Percentiles rank a stretch among this genome's conserved stretches.
phyloP scores from a whole-genome alignment of 2,329 filamentous ascomycete genomes.

The Thyridium curvatum region DNA sequence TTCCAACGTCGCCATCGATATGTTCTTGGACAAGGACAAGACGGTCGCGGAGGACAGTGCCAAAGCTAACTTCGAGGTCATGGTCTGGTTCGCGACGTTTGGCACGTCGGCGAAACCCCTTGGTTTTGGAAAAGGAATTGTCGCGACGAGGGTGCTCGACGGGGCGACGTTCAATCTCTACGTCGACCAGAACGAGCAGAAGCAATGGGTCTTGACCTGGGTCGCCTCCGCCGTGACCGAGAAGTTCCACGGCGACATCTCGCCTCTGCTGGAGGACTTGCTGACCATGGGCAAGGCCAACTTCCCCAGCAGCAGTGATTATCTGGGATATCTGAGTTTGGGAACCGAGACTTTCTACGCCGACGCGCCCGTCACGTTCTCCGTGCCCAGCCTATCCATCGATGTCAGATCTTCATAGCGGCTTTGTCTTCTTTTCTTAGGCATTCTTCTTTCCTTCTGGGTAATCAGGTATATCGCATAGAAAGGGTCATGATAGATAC shows the following conservation, averaged over 20 bases:
- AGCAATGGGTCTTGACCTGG: conserved; percentile 46
- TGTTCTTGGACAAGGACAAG: conserved; percentile 46
- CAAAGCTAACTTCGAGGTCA: conserved; percentile 44
- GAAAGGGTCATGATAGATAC: too few species aligned
- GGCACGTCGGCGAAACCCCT: conserved; percentile 41
- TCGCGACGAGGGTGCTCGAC: conserved; percentile 28
- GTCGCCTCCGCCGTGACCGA: conserved; percentile 25
- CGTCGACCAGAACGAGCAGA: conserved; percentile 27
- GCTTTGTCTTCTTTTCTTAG: too few species aligned
- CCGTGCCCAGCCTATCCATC: conserved; percentile 30
- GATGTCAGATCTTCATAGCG: conserved; percentile 11
- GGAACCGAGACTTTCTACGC: conserved; percentile 43
- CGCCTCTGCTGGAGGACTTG: conserved; percentile 34
- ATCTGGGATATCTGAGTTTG: conserved; percentile 45
- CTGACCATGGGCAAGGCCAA: conserved; percentile 21
- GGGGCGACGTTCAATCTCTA: conserved; percentile 37
- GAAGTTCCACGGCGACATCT: conserved; percentile 39
- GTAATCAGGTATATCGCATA: too few species aligned
- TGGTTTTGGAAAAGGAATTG: conserved; percentile 25
- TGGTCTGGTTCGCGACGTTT: conserved; percentile 48
- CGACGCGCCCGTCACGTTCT: conserved; percentile 39
- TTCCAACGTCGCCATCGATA: conserved; percentile 52
- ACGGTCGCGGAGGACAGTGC: conserved; percentile 29
- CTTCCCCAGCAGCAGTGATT: conserved; percentile 33
- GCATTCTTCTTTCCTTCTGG: too few species aligned